Conservation (phyloP, 345 rosid genomes). For the Boechera retrofracta region DNA sequence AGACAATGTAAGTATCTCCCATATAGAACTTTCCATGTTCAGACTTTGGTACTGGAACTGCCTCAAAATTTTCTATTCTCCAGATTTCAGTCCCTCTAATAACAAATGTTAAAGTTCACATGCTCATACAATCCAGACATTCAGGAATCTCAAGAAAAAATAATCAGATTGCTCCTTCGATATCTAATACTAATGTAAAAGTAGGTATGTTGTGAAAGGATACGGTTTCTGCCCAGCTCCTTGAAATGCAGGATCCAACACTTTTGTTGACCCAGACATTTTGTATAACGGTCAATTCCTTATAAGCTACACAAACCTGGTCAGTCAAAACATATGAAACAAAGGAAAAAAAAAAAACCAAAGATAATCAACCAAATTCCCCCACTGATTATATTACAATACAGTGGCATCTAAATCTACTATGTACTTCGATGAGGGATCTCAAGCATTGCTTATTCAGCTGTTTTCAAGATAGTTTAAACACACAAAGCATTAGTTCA, state of each 20-base stretch:
- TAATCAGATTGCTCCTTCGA: neutral
- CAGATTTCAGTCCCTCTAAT: constrained; percentile 96
- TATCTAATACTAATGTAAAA: neutral
- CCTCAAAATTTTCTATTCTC: constrained; percentile 96
- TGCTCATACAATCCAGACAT: constrained; percentile 26
- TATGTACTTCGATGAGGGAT: neutral
- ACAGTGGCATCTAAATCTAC: neutral
- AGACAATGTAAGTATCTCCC: constrained; percentile 92
- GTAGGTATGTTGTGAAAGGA: constrained; percentile 48
- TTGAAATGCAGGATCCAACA: constrained; percentile 93
- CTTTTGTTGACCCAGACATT: constrained; percentile 85
- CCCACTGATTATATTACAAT: neutral
- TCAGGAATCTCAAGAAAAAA: constrained; percentile 8
- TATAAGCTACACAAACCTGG: constrained; percentile 1
- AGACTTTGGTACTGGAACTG: constrained; percentile 80
- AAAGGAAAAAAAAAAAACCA: neutral
- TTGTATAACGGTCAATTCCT: constrained; percentile 3
- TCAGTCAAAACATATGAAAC: neutral
- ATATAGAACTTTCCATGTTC: constrained; percentile 94
- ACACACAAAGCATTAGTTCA: neutral
- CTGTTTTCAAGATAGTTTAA: neutral
- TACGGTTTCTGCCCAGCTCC: constrained; percentile 96
- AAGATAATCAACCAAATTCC: neutral
- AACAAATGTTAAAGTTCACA: constrained; percentile 58
- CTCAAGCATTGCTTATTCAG: neutral